Conservation (phyloP, 139 green algal genomes). For the Chlamydomonas sphaeroides region DNA sequence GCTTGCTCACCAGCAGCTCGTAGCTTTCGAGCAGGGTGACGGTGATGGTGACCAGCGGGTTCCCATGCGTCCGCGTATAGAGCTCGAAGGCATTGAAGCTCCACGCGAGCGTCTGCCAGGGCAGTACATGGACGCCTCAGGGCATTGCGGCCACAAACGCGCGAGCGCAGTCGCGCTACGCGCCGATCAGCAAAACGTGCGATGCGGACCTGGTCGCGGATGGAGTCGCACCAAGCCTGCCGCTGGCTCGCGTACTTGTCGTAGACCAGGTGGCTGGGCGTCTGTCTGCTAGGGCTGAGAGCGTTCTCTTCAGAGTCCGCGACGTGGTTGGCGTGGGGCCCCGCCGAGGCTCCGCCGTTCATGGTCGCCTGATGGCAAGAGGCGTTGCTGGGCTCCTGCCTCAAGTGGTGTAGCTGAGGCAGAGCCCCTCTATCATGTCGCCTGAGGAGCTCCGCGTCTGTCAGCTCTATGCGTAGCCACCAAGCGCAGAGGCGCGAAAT, state of each 20-base stretch:
- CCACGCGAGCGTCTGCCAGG: constrained; percentile 63
- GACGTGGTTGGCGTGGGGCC: constrained; percentile 32
- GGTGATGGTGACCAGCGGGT: constrained; percentile 59
- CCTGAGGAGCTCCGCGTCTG: constrained; percentile 20
- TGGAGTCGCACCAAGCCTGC: constrained; percentile 39
- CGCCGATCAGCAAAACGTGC: constrained; percentile 39
- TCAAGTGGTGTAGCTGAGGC: constrained; percentile 35
- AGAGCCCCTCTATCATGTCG: constrained; percentile 44
- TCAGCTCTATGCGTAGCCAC: constrained; percentile 29
- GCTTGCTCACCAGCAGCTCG: constrained; percentile 55
- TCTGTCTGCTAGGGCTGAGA: constrained; percentile 18
- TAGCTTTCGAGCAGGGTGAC: constrained; percentile 62
- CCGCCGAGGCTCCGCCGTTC: constrained; percentile 30
- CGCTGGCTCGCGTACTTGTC: constrained; percentile 39
- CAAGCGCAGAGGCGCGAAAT: constrained; percentile 23
- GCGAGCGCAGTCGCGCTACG: no score
- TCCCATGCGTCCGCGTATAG: constrained; percentile 11
- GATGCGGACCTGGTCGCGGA: constrained; percentile 39
- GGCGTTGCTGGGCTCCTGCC: constrained; percentile 38
- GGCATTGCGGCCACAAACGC: not conserved
- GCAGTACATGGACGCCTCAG: not conserved
- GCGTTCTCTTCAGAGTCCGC: constrained; percentile 27
- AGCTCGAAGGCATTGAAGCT: constrained; percentile 70
- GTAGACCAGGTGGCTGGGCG: constrained; percentile 22
- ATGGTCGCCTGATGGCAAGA: constrained; percentile 31